Evolutionary conservation across 495 filamentous ascomycete genomes (phyloP).

Genomic region (Trypethelium eluteriae): DNA sequence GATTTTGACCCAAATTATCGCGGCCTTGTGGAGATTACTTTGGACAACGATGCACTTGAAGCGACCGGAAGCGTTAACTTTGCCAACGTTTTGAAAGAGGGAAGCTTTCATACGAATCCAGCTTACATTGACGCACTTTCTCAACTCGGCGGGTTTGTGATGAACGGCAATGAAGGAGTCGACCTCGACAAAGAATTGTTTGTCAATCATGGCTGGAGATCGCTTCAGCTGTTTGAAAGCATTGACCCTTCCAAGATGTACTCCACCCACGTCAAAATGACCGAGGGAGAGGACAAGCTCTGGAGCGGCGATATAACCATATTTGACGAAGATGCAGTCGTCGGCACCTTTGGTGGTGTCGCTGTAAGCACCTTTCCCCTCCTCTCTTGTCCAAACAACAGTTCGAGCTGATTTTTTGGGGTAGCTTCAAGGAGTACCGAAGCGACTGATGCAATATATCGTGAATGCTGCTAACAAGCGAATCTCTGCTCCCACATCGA

Average conservation of each 20-base stretch:
- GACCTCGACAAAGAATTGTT: constrained; percentile 65
- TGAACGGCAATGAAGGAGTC: constrained; percentile 67
- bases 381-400: background rate
- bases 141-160: constrained; percentile 45
- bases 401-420: constrained; percentile 1
- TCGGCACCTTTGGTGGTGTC: constrained; percentile 28
- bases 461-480: constrained; percentile 15
- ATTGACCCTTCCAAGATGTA: constrained; percentile 59
- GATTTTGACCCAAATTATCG: constrained; percentile 18
- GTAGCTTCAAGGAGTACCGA: constrained; percentile 26
- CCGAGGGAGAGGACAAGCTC: constrained; percentile 38
- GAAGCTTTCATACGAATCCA: constrained; percentile 58
- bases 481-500: constrained; percentile 6
- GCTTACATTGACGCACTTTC: constrained; percentile 66
- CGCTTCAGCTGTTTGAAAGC: constrained; percentile 59
- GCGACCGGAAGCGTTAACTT: constrained; percentile 38
- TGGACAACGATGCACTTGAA: constrained; percentile 16
- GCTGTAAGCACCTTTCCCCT: constrained; percentile 16
- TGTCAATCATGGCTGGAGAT: constrained; percentile 75
- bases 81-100: constrained; percentile 49
- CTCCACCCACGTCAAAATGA: constrained; percentile 63
- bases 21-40: constrained; percentile 11
- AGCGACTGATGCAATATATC: constrained; percentile 21
- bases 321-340: constrained; percentile 38
- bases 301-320: constrained; percentile 48